Base-by-base conservation (phyloP, 306 rosid genomes). In the Acmispon strigosus region DNA sequence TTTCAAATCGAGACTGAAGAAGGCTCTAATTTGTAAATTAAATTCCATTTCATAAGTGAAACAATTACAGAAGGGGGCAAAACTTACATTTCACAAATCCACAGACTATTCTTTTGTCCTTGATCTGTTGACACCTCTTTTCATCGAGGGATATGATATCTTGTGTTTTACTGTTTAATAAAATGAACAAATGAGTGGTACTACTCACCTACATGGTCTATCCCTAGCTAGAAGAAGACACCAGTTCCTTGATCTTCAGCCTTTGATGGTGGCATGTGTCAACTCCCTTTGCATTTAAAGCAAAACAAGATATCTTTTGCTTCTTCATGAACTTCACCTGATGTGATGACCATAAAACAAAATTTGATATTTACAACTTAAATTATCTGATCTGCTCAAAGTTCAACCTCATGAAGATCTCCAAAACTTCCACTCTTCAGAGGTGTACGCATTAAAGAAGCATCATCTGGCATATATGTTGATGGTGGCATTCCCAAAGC, bases 331-430 rank as follows among this genome's bases (percentile, higher is more conserved):
- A 65, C 84, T 72, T 81, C 75, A 67, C 68, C 74, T 18, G 70
- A 74, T 73, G 75, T 70, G 80, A 72, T 47, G 82, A 83, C 65
- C 81, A 74, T 44, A 70, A 70, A 82, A 85, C 93, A 88, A 93
- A 93, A 93, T 79, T 87, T 79, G 78, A 76, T 90, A 93, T 93
- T 80, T 90, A 93, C 97, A 88, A 53, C 83, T 83, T 73, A 75
- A 27, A 62, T 68, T 78, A 76, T 69, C 70, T 56, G 71, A 27
- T 32, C 37, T 32, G 34, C 74, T 87, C 84, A 90, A 78, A 90
- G 89, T 73, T 89, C 88, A 85, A 90, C 97, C 79, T 90, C 96
- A 2, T 89, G 96, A 67, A 94, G 97, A 72, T 84, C 90, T 51
- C 87, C 91, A 68, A 75, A 69, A 85, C 82, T 81, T 77, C 85